A percentile compares a stretch with the other conserved stretches of the same genome.
Conservation (phyloP, 1,139 yeast species). For the Keqinozyma sinolaborantium region DNA sequence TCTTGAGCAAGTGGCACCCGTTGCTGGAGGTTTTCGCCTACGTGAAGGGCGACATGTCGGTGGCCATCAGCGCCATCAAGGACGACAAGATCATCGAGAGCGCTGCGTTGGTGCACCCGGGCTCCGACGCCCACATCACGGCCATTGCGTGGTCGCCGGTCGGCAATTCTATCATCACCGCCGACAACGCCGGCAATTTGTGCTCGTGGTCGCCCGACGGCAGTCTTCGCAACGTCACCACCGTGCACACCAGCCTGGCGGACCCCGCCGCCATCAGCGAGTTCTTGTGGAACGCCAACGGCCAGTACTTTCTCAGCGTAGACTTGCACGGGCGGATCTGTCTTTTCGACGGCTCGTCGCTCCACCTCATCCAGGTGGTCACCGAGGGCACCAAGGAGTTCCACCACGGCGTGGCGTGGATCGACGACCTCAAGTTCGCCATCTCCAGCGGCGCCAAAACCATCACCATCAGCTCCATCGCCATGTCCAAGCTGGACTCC, state of each 20-base stretch:
- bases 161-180: slow-evolving; percentile 56
- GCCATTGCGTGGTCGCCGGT: slow-evolving; percentile 61
- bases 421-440: slow-evolving; percentile 67
- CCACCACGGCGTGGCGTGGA: slow-evolving; percentile 50
- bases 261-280: slow-evolving; percentile 15
- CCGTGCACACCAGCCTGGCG: slow-evolving; percentile 10
- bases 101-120: slow-evolving; percentile 33
- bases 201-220: slow-evolving; percentile 71
- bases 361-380: slow-evolving; percentile 28
- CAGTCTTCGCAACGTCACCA: slow-evolving; percentile 52
- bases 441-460: slow-evolving; percentile 57
- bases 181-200: slow-evolving; percentile 60
- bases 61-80: slow-evolving; percentile 32
- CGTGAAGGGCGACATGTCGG: slow-evolving; percentile 31
- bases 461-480: slow-evolving; percentile 56
- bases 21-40: slow-evolving; percentile 34
- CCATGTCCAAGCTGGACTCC: slow-evolving; percentile 2
- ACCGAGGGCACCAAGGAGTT: slow-evolving; percentile 17
- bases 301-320: slow-evolving; percentile 31
- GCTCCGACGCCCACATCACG: slow-evolving; percentile 28
- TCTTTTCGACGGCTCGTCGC: slow-evolving; percentile 37
- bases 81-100: slow-evolving; percentile 29
- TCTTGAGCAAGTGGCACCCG: slow-evolving; percentile 41
- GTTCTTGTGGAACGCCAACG: slow-evolving; percentile 34
- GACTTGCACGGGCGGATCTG: slow-evolving; percentile 31